These are phyloP conservation scores for Asterochloris erici DNA, from an alignment of 139 green algal genomes.

Conservation along the genomic window DNA sequence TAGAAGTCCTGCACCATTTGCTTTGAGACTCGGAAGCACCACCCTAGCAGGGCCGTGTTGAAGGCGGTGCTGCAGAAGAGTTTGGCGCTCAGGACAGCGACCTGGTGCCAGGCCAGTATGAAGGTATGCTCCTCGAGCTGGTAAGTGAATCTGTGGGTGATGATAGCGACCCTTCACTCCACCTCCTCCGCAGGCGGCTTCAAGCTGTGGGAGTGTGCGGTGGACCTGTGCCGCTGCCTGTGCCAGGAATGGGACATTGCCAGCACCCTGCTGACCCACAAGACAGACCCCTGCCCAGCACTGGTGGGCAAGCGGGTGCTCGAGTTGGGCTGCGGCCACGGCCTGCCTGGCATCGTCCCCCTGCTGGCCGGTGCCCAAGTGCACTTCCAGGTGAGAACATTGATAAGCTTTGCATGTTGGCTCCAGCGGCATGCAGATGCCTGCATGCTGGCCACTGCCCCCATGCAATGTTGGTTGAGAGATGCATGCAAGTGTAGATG, in stretches of 20 bases:
- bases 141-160: background rate
- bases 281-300: background rate
- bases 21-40: too few relatives aligned
- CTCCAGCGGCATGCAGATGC: too few relatives aligned
- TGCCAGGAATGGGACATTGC: slow-evolving; percentile 18
- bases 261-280: background rate
- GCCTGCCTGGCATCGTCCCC: slow-evolving; percentile 78
- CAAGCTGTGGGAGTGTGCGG: slow-evolving; percentile 89
- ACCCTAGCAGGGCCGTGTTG: too few relatives aligned
- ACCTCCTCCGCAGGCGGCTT: slow-evolving; percentile 65
- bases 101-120: slow-evolving; percentile 57
- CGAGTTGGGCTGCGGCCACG: slow-evolving; percentile 91
- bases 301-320: slow-evolving; percentile 64
- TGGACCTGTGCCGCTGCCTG: slow-evolving; percentile 75
- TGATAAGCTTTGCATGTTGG: background rate
- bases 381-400: slow-evolving; percentile 55
- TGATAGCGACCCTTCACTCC: background rate
- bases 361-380: slow-evolving; percentile 60
- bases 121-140: slow-evolving; percentile 27
- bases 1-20: too few relatives aligned
- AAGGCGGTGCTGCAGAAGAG: too few relatives aligned
- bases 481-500: too few relatives aligned
- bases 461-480: too few relatives aligned
- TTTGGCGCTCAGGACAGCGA: slow-evolving; percentile 31
- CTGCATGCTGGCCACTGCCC: too few relatives aligned